These are phyloP conservation scores for Hypoxylon subgilvum DNA, from an alignment of 495 filamentous ascomycete species.

Conservation along the genomic window DNA sequence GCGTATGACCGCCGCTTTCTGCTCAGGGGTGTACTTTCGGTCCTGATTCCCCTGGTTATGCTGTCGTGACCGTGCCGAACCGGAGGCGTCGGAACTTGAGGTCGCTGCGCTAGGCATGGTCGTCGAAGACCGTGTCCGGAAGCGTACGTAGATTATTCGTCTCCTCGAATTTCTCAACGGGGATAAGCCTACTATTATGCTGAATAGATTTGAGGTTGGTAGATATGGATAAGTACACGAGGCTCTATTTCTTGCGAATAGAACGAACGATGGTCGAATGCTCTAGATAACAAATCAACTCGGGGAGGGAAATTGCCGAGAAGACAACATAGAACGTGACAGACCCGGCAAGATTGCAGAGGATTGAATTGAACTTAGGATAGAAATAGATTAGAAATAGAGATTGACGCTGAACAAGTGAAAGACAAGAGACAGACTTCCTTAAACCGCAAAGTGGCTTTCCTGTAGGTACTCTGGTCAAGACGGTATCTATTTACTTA, in stretches of 20 bases:
- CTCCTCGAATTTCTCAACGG: background rate
- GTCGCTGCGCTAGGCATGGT: conserved; percentile 79
- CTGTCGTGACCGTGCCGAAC: conserved; percentile 72
- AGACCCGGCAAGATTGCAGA: too few relatives aligned
- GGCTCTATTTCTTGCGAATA: background rate
- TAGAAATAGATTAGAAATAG: too few relatives aligned
- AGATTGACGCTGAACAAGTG: background rate
- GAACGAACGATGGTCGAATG: too few relatives aligned
- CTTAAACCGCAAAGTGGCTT: conserved; percentile 29
- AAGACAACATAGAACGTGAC: background rate
- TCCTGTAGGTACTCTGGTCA: too few relatives aligned
- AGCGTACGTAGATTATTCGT: background rate
- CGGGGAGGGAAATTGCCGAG: background rate
- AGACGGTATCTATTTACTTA: background rate
- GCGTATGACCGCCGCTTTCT: conserved; percentile 85
- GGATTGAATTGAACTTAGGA: too few relatives aligned
- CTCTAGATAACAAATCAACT: too few relatives aligned
- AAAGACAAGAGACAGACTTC: conserved; percentile 15
- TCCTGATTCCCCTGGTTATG: conserved; percentile 95
- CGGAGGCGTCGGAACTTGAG: conserved; percentile 71
- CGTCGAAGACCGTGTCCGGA: conserved; percentile 12
- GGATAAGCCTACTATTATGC: too few relatives aligned
- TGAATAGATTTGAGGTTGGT: too few relatives aligned
- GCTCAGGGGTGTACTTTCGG: conserved; percentile 84
- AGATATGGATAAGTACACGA: background rate